A percentile compares a stretch with the other conserved stretches of the same genome.
Evolutionary conservation across 169 alveolate species (phyloP).

Genomic region (Condylostoma magnum): DNA sequence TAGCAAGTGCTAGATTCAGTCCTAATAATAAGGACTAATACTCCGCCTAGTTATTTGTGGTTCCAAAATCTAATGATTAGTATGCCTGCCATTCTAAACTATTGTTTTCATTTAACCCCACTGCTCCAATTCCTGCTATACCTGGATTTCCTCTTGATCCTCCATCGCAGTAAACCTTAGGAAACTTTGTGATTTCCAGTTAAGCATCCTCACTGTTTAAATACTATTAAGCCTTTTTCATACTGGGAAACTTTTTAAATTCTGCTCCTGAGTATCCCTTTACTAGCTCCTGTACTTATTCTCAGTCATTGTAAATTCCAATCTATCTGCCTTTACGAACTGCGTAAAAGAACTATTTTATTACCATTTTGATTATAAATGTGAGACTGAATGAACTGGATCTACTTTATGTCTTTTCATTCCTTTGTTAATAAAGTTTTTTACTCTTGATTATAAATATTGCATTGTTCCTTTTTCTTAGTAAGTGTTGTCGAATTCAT

Average conservation of each 20-base stretch:
- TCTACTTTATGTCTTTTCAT: no score
- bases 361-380: no score
- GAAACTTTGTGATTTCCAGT: not conserved
- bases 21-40: slow-evolving; percentile 9
- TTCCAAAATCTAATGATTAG: not conserved
- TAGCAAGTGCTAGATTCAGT: not conserved
- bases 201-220: not conserved
- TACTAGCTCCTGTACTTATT: slow-evolving; percentile 9
- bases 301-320: slow-evolving; percentile 27
- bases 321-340: slow-evolving; percentile 26
- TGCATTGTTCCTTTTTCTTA: no score
- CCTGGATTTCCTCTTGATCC: slow-evolving; percentile 31
- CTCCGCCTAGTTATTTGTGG: slow-evolving; percentile 26
- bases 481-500: no score
- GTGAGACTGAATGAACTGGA: no score
- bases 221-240: not conserved
- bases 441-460: no score
- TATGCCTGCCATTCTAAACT: not conserved
- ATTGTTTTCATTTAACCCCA: not conserved
- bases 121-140: slow-evolving; percentile 31
- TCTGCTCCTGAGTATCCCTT: slow-evolving; percentile 22
- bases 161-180: slow-evolving; percentile 1
- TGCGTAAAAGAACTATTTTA: slow-evolving; percentile 8
- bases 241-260: slow-evolving; percentile 2
- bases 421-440: no score